Evolutionary conservation across 2,329 filamentous ascomycete species (phyloP), one percentile per base, ranked within the genome.

Genomic region (Paecilomyces dactylethromorphus): DNA sequence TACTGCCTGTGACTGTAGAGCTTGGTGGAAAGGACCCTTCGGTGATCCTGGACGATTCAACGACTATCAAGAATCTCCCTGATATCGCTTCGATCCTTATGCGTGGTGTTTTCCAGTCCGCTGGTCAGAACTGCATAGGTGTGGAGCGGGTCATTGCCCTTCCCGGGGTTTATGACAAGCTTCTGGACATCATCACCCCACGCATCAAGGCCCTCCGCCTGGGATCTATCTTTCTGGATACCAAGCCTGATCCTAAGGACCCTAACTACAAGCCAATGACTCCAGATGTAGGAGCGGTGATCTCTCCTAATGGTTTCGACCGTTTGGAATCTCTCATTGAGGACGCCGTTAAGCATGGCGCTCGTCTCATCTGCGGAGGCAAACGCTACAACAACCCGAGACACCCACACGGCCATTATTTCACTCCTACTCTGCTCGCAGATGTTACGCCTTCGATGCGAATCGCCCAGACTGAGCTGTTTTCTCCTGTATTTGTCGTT

Each of bases 41-140:
- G 32, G 87, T 99, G 60, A 78, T 99, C 22, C 86, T 97, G 49
- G 92, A 97, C 73, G 91, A 94, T 75, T 74, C 54, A 71, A 76
- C 59, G 83, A 91, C 76, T 3, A 59, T 77, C 15, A 68, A 74
- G 65, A 79, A 84, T 67, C 81, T 97, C 60, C 76, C 84, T 3
- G 85, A 89, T 50, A 87, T 97, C 55, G 84, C 85, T 45, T 90
- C 92, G 62, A 89, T 95, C 63, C 84, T 97, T 62, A 87, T 99
- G 78, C 87, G 94, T 56, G 94, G 93, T 56, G 91, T 91, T 10
- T 99, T 97, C 77, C 94, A 99, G 75, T 92, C 92, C 56, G 88
- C 92, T 15, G 94, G 94, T 1, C 94, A 99, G 75, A 99, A 99
- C 78, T 99, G 94, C 76, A 93, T 99, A 70, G 94, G 94, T 58